These are phyloP conservation scores for Chalaropsis thielavioides DNA, from an alignment of 2,329 filamentous ascomycete genomes.

Conservation along the genomic window DNA sequence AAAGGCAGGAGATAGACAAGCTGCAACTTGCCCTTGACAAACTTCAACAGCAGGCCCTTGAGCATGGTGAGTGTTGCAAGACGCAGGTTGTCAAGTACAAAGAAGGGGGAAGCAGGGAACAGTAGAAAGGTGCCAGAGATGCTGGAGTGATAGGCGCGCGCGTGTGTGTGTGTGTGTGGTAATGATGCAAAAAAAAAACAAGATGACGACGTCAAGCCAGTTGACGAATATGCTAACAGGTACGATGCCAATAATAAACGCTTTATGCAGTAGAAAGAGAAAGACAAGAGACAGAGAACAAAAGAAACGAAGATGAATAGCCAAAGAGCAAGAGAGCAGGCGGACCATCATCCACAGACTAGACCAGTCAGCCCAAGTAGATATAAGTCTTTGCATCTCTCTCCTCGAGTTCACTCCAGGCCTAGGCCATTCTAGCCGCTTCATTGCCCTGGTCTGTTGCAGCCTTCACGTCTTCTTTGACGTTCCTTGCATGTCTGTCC, in stretches of 20 bases:
- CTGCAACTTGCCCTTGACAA: constrained; percentile 18
- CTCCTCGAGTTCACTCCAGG: neutral
- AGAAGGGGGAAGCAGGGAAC: neutral
- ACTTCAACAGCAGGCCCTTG: constrained; percentile 6
- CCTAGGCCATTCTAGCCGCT: neutral
- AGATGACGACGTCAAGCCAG: constrained; percentile 11
- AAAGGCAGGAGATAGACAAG: constrained; percentile 27
- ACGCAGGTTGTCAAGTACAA: neutral
- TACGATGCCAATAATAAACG: neutral
- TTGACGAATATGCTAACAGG: constrained; percentile 5
- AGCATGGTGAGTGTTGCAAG: constrained; percentile 8
- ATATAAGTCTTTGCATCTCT: neutral
- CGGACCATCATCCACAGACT: too few relatives aligned
- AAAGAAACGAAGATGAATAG: neutral
- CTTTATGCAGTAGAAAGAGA: neutral
- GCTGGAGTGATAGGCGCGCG: neutral
- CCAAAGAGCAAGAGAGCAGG: neutral
- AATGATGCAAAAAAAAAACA: neutral
- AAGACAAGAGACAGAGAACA: neutral
- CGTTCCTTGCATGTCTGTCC: neutral
- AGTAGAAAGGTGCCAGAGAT: neutral
- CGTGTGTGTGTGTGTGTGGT: neutral
- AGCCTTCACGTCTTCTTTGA: neutral
- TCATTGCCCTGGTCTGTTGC: neutral
- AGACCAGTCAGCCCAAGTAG: neutral